Percentiles rank a stretch among this genome's conserved stretches.
These are phyloP conservation scores for Carallia pectinifolia DNA, from an alignment of 345 rosid species.

Conservation along the genomic window DNA sequence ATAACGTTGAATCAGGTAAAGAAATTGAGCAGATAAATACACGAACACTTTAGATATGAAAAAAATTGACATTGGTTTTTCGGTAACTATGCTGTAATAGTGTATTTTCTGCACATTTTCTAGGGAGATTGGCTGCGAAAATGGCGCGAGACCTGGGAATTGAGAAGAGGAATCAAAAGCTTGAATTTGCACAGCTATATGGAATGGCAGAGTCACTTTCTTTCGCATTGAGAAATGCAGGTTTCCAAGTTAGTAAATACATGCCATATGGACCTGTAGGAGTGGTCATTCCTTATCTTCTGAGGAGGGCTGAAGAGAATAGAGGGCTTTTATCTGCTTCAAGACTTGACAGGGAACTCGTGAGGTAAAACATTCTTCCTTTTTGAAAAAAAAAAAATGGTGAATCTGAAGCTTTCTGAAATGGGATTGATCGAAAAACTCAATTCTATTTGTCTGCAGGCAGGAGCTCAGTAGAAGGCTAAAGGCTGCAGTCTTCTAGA, in stretches of 20 bases:
- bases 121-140: constrained; percentile 61
- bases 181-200: constrained; percentile 84
- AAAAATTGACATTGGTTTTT: neutral
- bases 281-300: constrained; percentile 70
- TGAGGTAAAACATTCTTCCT: constrained; percentile 42
- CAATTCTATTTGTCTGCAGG: constrained; percentile 35
- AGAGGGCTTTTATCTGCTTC: constrained; percentile 71
- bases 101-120: neutral
- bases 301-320: constrained; percentile 93
- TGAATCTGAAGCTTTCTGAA: neutral
- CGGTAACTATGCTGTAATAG: neutral
- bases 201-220: constrained; percentile 91
- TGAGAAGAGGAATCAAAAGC: constrained; percentile 39
- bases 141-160: constrained; percentile 71
- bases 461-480: constrained; percentile 70
- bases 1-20: constrained; percentile 75
- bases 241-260: constrained; percentile 86
- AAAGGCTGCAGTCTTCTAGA: constrained; percentile 35
- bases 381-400: neutral
- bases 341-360: constrained; percentile 60
- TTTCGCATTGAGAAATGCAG: constrained; percentile 70
- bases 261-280: constrained; percentile 80
- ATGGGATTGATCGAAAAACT: no score
- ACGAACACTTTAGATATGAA: neutral
- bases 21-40: no score